phyloP scores from a whole-genome alignment of 75 land plant genomes.

The Sequoia sempervirens region DNA sequence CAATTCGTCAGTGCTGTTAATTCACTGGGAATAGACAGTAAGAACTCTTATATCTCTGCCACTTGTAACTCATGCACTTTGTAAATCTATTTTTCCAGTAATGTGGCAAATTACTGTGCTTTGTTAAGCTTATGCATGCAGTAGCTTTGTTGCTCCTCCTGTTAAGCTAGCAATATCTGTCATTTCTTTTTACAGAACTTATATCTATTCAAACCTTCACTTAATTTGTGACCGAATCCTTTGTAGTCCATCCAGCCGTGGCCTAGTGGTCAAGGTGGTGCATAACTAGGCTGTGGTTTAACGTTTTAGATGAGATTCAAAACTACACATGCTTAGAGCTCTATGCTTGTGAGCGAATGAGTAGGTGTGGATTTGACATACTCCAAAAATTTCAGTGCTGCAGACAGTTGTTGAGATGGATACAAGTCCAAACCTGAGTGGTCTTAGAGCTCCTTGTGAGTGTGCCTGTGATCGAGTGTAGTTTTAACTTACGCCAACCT shows the following conservation, averaged over 20 bases:
- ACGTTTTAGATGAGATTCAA: neutral
- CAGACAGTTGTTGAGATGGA: too few species aligned
- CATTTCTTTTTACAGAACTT: neutral
- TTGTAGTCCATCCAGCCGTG: neutral
- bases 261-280: neutral
- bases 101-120: neutral
- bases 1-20: conserved; percentile 88
- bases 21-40: conserved; percentile 89
- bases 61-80: neutral
- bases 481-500: neutral
- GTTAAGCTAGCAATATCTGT: neutral
- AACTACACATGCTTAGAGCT: neutral
- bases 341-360: neutral
- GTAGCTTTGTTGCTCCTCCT: neutral
- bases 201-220: neutral
- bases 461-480: neutral
- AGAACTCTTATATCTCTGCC: conserved; percentile 19
- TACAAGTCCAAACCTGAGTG: neutral
- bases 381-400: neutral
- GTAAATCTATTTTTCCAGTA: neutral
- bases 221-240: neutral
- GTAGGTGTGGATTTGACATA: neutral
- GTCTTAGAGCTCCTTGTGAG: neutral
- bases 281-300: neutral
- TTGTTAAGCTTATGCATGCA: neutral